These are phyloP conservation scores for Escovopsis weberi DNA, from an alignment of 2,329 filamentous ascomycete genomes.

Conservation along the genomic window DNA sequence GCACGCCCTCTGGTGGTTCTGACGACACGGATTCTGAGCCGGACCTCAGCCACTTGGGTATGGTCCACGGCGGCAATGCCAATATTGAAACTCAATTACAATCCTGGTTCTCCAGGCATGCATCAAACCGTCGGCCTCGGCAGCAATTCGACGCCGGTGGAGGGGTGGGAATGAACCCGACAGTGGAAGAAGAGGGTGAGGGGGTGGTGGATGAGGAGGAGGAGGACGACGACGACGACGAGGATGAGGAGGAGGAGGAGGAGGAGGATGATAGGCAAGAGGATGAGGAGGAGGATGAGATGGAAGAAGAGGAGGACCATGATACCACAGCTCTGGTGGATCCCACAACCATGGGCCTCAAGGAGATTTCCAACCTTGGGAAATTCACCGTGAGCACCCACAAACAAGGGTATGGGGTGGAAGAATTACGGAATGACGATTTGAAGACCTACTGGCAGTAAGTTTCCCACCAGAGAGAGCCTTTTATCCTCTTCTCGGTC, in stretches of 20 bases:
- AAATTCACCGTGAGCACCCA: constrained; percentile 71
- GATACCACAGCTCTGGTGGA: constrained; percentile 33
- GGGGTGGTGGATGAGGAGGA: too few species aligned
- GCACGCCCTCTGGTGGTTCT: constrained; percentile 20
- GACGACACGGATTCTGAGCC: constrained; percentile 24
- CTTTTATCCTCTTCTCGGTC: not conserved
- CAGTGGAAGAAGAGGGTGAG: too few species aligned
- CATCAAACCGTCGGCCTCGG: too few species aligned
- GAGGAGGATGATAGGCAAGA: constrained; percentile 21
- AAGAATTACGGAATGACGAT: constrained; percentile 60
- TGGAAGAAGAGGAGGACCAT: constrained; percentile 23
- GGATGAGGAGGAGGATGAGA: constrained; percentile 23
- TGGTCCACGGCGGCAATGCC: constrained; percentile 14
- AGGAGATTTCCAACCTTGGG: constrained; percentile 73
- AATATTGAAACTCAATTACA: constrained; percentile 15
- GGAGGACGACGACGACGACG: too few species aligned
- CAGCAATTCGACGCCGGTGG: too few species aligned
- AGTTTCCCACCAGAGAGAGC: constrained; percentile 13
- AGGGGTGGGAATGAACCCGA: too few species aligned
- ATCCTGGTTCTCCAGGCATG: constrained; percentile 5
- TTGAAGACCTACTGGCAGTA: constrained; percentile 68
- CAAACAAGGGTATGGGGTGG: constrained; percentile 67
- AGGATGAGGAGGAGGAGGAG: constrained; percentile 1
- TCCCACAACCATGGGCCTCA: constrained; percentile 42
- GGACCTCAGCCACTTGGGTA: constrained; percentile 22